Percentiles rank a stretch among this genome's conserved stretches.
Conservation (phyloP, 202 grass and related monocot genomes). For the Zizania palustris region DNA sequence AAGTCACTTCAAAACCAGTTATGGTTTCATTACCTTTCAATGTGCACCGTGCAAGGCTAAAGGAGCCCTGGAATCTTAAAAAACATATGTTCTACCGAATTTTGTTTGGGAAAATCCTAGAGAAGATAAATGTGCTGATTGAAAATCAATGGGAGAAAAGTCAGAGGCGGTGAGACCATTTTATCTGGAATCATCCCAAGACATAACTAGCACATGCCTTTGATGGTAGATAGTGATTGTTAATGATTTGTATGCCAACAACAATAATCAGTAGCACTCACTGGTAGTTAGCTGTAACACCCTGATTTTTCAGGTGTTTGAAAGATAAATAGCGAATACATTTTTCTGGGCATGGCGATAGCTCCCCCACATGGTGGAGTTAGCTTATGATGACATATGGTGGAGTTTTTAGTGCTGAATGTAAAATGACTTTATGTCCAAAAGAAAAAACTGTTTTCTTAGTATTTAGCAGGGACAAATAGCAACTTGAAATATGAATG, state of each 20-base stretch:
- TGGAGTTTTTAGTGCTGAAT: background rate
- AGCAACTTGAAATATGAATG: slow-evolving; percentile 6
- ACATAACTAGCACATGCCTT: too few relatives aligned
- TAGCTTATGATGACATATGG: background rate
- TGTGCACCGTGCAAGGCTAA: slow-evolving; percentile 22
- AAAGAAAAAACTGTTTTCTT: background rate
- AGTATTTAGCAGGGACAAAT: background rate
- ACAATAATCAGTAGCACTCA: slow-evolving; percentile 20
- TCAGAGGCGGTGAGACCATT: too few relatives aligned
- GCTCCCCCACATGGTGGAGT: too few relatives aligned
- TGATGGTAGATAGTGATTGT: too few relatives aligned
- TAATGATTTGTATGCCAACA: slow-evolving; percentile 15
- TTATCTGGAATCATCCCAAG: too few relatives aligned
- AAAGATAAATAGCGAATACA: too few relatives aligned
- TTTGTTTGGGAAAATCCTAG: too few relatives aligned
- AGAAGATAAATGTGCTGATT: too few relatives aligned
- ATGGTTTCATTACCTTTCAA: slow-evolving; percentile 29
- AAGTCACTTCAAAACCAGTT: slow-evolving; percentile 30
- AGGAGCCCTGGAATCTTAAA: slow-evolving; percentile 11
- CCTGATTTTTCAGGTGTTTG: too few relatives aligned
- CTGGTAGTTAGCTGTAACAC: slow-evolving; percentile 1
- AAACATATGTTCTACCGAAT: slow-evolving; percentile 14
- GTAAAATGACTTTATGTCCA: background rate
- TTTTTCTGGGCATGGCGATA: too few relatives aligned
- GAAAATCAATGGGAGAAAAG: too few relatives aligned